These are phyloP conservation scores for Royoungia palumana DNA, from an alignment of 768 basidiomycete genomes.

Conservation along the genomic window DNA sequence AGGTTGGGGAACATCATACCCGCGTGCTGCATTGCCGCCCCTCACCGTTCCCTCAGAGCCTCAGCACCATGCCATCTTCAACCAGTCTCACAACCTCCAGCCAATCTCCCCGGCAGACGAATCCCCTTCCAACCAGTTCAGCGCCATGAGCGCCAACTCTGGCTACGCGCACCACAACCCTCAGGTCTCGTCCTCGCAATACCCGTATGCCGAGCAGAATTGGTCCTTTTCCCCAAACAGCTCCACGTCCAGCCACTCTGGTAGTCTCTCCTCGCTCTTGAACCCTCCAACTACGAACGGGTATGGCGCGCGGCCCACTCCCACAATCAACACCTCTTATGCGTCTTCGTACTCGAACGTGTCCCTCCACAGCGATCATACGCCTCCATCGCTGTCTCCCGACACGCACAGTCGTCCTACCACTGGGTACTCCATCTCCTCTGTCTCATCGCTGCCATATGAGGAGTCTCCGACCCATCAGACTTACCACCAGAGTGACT, in stretches of 20 bases:
- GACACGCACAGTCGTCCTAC: conserved; percentile 71
- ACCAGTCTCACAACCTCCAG: conserved; percentile 56
- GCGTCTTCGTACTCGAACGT: conserved; percentile 62
- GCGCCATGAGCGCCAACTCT: conserved; percentile 35
- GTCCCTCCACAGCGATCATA: conserved; percentile 65
- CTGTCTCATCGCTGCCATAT: conserved; percentile 73
- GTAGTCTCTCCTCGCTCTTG: conserved; percentile 72
- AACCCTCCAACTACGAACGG: conserved; percentile 56
- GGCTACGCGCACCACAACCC: conserved; percentile 30
- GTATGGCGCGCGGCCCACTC: conserved; percentile 51
- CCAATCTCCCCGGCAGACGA: conserved; percentile 72
- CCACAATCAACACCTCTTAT: conserved; percentile 73
- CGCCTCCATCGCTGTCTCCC: conserved; percentile 70
- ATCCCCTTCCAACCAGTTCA: conserved; percentile 49
- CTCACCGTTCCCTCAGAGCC: conserved; percentile 80
- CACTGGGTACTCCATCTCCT: conserved; percentile 83
- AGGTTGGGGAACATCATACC: conserved; percentile 59
- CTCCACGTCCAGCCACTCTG: conserved; percentile 60
- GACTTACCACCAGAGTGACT: conserved; percentile 47
- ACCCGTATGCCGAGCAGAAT: conserved; percentile 62
- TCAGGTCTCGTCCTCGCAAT: conserved; percentile 52
- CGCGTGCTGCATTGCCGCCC: conserved; percentile 69
- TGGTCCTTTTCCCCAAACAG: conserved; percentile 49
- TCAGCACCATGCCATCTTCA: conserved; percentile 56
- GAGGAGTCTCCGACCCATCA: conserved; percentile 47